Evolutionary conservation across 805 yeast species (phyloP).

Genomic region (Candida ficus): DNA sequence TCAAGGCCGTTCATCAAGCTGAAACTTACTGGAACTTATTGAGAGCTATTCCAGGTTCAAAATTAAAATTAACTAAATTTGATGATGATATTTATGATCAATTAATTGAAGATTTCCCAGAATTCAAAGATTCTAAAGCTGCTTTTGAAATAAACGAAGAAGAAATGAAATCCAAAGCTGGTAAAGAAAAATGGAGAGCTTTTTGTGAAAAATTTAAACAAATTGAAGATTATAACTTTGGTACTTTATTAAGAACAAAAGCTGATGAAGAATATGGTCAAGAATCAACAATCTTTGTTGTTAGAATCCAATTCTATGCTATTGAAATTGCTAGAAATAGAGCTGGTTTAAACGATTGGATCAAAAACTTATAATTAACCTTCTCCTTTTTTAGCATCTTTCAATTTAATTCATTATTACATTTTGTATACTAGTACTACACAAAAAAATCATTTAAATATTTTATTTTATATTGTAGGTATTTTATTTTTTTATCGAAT

Average conservation of each 20-base stretch:
- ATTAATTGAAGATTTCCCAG: slow-evolving; percentile 78
- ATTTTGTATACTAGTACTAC: too few relatives aligned
- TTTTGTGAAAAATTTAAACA: slow-evolving; percentile 81
- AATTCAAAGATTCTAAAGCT: slow-evolving; percentile 57
- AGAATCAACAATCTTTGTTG: slow-evolving; percentile 80
- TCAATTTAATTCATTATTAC: too few relatives aligned
- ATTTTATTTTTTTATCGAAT: neutral
- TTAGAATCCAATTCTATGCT: slow-evolving; percentile 92
- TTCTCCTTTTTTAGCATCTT: too few relatives aligned
- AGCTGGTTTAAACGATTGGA: slow-evolving; percentile 90
- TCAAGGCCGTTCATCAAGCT: slow-evolving; percentile 92
- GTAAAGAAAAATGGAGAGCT: slow-evolving; percentile 88
- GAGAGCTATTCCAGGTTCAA: slow-evolving; percentile 70
- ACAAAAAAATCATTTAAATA: too few relatives aligned
- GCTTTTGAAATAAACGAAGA: slow-evolving; percentile 64
- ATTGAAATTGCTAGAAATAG: slow-evolving; percentile 92
- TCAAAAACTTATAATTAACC: slow-evolving; percentile 18
- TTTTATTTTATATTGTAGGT: neutral
- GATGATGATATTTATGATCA: slow-evolving; percentile 66
- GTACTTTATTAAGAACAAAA: slow-evolving; percentile 82
- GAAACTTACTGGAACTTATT: slow-evolving; percentile 88
- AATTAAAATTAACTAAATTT: slow-evolving; percentile 62
- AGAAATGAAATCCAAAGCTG: slow-evolving; percentile 71
- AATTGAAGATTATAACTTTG: slow-evolving; percentile 91
- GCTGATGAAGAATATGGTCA: slow-evolving; percentile 72